Percentiles rank a stretch among this genome's conserved stretches.
These are phyloP conservation scores for Hanseniaspora guilliermondii DNA, from an alignment of 805 yeast genomes.

Conservation along the genomic window DNA sequence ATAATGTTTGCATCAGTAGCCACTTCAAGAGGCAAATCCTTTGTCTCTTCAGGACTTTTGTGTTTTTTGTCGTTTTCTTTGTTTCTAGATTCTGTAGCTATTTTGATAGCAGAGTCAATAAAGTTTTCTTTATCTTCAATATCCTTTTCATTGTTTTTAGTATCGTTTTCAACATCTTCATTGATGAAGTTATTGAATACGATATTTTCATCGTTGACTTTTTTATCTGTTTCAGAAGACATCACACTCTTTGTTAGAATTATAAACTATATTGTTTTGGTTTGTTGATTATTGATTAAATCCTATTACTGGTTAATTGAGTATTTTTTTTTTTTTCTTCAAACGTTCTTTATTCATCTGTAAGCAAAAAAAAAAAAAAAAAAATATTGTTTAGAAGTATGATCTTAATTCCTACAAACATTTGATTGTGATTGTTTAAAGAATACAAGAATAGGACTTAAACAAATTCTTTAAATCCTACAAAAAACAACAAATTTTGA, in stretches of 20 bases:
- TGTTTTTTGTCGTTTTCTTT: background rate
- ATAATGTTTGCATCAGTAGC: background rate
- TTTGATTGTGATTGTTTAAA: too few relatives aligned
- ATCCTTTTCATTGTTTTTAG: background rate
- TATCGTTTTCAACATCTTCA: slow-evolving; percentile 12
- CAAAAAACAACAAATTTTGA: background rate
- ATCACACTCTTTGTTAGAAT: background rate
- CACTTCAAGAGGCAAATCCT: background rate
- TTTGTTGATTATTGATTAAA: background rate
- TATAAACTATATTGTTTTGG: background rate
- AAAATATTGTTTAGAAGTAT: background rate
- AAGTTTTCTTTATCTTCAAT: background rate
- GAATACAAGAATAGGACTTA: background rate
- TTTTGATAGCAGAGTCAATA: slow-evolving; percentile 1
- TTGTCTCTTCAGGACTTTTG: background rate
- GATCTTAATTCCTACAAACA: too few relatives aligned
- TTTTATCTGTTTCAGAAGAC: background rate
- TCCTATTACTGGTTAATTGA: background rate
- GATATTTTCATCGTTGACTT: slow-evolving; percentile 8
- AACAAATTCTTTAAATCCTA: slow-evolving; percentile 1
- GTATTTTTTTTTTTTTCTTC: background rate
- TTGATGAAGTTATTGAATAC: slow-evolving; percentile 13
- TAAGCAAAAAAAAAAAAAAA: background rate
- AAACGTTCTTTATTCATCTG: background rate
- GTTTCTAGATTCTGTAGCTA: background rate